Conservation (phyloP, 1,284 basidiomycete species). For the Peniophora sp. region DNA sequence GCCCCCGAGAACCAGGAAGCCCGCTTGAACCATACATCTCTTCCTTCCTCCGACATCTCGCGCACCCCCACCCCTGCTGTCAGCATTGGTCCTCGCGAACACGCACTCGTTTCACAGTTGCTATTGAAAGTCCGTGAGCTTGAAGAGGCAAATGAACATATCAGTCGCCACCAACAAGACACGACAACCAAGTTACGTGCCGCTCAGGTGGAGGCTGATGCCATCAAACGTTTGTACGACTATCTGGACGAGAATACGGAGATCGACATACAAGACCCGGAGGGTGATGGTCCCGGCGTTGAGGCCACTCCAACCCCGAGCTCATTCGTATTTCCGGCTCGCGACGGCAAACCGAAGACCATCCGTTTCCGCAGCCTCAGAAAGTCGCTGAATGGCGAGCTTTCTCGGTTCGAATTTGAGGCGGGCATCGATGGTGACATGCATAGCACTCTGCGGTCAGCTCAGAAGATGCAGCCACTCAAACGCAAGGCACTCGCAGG, state of each 20-base stretch:
- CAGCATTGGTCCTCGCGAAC: slow-evolving; percentile 25
- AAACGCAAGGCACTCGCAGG: slow-evolving; percentile 58
- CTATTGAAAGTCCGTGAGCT: slow-evolving; percentile 74
- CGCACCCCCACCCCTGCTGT: slow-evolving; percentile 1
- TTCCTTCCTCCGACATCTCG: slow-evolving; percentile 1
- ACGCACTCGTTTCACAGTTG: slow-evolving; percentile 61
- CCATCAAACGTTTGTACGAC: slow-evolving; percentile 65
- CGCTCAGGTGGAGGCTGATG: slow-evolving; percentile 63
- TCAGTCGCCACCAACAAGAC: slow-evolving; percentile 58
- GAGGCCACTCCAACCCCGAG: slow-evolving; percentile 10
- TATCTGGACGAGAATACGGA: slow-evolving; percentile 52
- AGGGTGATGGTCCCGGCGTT: slow-evolving; percentile 24
- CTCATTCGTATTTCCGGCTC: slow-evolving; percentile 2
- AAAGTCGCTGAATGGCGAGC: slow-evolving; percentile 26
- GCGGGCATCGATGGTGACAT: slow-evolving; percentile 23
- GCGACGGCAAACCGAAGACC: slow-evolving; percentile 13
- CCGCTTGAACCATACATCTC: neutral
- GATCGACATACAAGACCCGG: slow-evolving; percentile 33
- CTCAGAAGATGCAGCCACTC: slow-evolving; percentile 6
- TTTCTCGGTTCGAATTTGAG: slow-evolving; percentile 15
- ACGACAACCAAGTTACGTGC: slow-evolving; percentile 55
- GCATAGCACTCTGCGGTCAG: slow-evolving; percentile 25
- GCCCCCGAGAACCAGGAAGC: neutral
- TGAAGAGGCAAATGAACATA: slow-evolving; percentile 65
- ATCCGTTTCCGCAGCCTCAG: slow-evolving; percentile 38